A percentile compares a stretch with the other conserved stretches of the same genome.
These are phyloP conservation scores for Austroboletus eburneus DNA, from an alignment of 768 basidiomycete genomes.

Conservation along the genomic window DNA sequence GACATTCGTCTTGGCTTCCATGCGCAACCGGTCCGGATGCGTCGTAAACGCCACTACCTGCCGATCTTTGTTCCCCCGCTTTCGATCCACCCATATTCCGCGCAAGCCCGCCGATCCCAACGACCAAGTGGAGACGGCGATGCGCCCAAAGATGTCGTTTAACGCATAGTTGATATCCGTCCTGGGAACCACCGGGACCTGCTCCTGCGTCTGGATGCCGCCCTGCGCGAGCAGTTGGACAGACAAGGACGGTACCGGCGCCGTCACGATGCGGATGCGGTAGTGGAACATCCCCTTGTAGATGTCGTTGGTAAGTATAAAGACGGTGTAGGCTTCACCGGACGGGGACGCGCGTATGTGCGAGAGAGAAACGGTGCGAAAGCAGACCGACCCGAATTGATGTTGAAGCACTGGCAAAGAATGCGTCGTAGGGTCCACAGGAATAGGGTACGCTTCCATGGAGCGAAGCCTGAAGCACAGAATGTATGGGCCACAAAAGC, in stretches of 20 bases:
- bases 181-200: background rate
- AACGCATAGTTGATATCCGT: background rate
- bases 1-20: too few relatives aligned
- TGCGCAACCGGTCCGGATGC: slow-evolving; percentile 7
- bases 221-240: slow-evolving; percentile 36
- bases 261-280: slow-evolving; percentile 30
- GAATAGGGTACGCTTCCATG: slow-evolving; percentile 38
- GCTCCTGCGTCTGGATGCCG: background rate
- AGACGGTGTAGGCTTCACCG: slow-evolving; percentile 35
- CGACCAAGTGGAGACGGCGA: slow-evolving; percentile 14
- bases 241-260: slow-evolving; percentile 31
- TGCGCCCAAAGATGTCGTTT: slow-evolving; percentile 1
- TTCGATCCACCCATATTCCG: slow-evolving; percentile 23
- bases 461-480: slow-evolving; percentile 50
- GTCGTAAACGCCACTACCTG: slow-evolving; percentile 23
- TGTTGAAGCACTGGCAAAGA: slow-evolving; percentile 19
- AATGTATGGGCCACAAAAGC: slow-evolving; percentile 46
- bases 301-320: slow-evolving; percentile 40
- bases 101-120: slow-evolving; percentile 20
- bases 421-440: slow-evolving; percentile 8
- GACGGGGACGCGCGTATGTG: slow-evolving; percentile 35
- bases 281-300: slow-evolving; percentile 51
- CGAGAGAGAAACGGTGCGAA: slow-evolving; percentile 37
- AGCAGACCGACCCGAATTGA: slow-evolving; percentile 30
- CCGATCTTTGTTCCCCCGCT: slow-evolving; percentile 13